Base-by-base conservation (phyloP, 805 yeast genomes). In the Wickerhamomyces rabaulensis region DNA sequence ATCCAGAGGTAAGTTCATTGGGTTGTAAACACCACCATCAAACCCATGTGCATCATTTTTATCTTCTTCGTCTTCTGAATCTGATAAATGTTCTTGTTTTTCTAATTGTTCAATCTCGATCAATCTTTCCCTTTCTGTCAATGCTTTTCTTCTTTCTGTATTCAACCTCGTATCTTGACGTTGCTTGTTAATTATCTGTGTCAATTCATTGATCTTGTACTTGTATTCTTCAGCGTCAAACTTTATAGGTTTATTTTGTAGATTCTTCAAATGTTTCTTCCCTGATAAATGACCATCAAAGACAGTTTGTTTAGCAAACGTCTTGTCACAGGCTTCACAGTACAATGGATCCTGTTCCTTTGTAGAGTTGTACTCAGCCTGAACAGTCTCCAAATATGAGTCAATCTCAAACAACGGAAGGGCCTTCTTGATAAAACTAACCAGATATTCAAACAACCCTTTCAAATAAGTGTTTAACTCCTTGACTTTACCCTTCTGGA, bases 1-100 rank as follows among this genome's bases (percentile, higher is more conserved):
- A 0, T 96, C 98, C 0, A 87, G 44, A 0, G 96, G 96, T 46
- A 87, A 63, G 46, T 83, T 78, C 46, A 78, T 68, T 17, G 82
- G 80, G 49, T 74, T 74, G 43, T 55, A 63, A 9, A 54, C 57
- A 2, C 56, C 59, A 33, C 43, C 17, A 55, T 60, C 43, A 15
- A 54, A 57, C 3, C 55, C 57, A 25, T 45, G 23, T 51, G 60
- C 49, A 2, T 44, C 41, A 2, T 44, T 46, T 17, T 41, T 40
- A 3, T 59, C 56, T 20, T 76, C 74, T 31, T 64, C 55, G 9
- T 48, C 54, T 12, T 44, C 45, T 4, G 31, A 23, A 19, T 47
- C 52, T 9, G 50, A 41, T 6, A 52, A 17, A n/a, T 42, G 45
- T n/a, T 57, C 63, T n/a, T 62, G 57, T 39, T 62, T 60, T 40